phyloP scores from a whole-genome alignment of 2,329 filamentous ascomycete species.

The Hypoxylon sp. region DNA sequence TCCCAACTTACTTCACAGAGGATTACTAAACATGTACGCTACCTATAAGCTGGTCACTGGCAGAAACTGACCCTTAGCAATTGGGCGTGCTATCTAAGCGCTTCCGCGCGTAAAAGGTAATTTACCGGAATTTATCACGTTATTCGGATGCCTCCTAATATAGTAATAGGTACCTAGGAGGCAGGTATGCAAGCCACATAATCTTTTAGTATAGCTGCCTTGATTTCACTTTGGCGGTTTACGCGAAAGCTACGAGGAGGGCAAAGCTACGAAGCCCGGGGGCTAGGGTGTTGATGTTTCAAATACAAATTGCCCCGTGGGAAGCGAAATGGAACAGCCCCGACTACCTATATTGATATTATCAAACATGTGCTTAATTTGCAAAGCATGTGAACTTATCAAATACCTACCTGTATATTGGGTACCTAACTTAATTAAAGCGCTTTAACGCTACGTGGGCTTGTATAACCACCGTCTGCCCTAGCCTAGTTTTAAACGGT shows the following conservation, averaged over 20 bases:
- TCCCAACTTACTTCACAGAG: neutral
- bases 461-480: neutral
- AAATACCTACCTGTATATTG: neutral
- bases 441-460: neutral
- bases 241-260: neutral
- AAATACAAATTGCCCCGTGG: neutral
- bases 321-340: neutral
- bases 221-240: neutral
- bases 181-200: neutral
- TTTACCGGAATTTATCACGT: neutral
- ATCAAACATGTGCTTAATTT: constrained; percentile 7
- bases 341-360: constrained; percentile 1
- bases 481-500: neutral
- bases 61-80: neutral
- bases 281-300: neutral
- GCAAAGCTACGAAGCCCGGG: neutral
- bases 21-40: constrained; percentile 17
- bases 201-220: neutral
- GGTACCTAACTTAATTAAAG: constrained; percentile 10
- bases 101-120: constrained; percentile 3
- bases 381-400: neutral
- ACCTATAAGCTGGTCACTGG: neutral
- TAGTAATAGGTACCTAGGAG: too few relatives aligned
- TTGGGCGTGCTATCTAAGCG: neutral
- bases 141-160: too few relatives aligned